These are phyloP conservation scores for Cyanidioschyzon merolae DNA, from an alignment of 23 red algal genomes.

Conservation along the genomic window DNA sequence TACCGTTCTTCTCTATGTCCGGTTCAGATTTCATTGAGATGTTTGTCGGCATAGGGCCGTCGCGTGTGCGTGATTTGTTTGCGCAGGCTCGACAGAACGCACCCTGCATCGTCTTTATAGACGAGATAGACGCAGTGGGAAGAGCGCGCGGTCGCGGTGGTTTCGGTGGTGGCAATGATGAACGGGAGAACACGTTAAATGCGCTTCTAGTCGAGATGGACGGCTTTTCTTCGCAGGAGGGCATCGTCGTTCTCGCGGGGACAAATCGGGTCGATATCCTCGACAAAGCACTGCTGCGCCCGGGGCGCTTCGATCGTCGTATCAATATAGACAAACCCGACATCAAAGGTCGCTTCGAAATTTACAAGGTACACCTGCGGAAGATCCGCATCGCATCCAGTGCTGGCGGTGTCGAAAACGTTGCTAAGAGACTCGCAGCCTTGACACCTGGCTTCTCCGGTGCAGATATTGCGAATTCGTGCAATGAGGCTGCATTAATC, in stretches of 20 bases:
- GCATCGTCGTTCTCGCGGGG: constrained; percentile 90
- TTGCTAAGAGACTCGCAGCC: constrained; percentile 82
- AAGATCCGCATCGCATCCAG: constrained; percentile 46
- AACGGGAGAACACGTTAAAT: constrained; percentile 98
- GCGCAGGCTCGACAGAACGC: constrained; percentile 67
- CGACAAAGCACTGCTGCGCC: constrained; percentile 88
- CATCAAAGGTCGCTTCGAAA: constrained; percentile 77
- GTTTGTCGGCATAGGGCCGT: constrained; percentile 95
- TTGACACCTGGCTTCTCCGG: constrained; percentile 97
- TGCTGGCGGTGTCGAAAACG: constrained; percentile 13
- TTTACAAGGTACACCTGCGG: constrained; percentile 90
- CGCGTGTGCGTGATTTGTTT: constrained; percentile 88
- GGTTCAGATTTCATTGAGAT: constrained; percentile 99
- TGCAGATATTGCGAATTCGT: constrained; percentile 99
- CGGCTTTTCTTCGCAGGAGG: constrained; percentile 68
- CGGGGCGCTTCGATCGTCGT: constrained; percentile 94
- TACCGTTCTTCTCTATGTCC: constrained; percentile 98
- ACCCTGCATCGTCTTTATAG: constrained; percentile 98
- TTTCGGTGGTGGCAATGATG: constrained; percentile 89
- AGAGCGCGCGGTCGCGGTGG: constrained; percentile 83
- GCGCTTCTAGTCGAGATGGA: constrained; percentile 99
- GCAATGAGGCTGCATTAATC: constrained; percentile 95
- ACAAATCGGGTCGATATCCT: constrained; percentile 95
- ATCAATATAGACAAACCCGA: constrained; percentile 98
- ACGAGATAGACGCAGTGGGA: constrained; percentile 98